These are phyloP conservation scores for Dalbergia oliveri DNA, from an alignment of 306 rosid species.

Conservation along the genomic window DNA sequence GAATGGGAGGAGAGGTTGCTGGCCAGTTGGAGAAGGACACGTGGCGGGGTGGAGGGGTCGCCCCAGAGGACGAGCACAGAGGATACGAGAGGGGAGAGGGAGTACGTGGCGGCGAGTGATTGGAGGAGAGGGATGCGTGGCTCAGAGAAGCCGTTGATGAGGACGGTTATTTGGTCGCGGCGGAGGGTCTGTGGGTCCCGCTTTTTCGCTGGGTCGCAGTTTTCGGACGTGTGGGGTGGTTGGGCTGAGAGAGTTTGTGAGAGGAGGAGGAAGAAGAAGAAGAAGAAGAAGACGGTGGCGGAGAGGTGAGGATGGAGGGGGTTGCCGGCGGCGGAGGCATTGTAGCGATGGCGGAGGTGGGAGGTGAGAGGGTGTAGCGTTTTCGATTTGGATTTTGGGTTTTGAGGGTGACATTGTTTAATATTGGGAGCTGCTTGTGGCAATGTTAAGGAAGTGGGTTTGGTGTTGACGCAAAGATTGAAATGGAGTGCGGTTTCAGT, in stretches of 20 bases:
- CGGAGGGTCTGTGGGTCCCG: slow-evolving; percentile 54
- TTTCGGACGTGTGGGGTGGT: slow-evolving; percentile 24
- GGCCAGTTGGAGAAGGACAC: slow-evolving; percentile 43
- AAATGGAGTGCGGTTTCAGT: not conserved
- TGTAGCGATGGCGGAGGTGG: not conserved
- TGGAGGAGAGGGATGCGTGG: slow-evolving; percentile 83
- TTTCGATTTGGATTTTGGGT: not conserved
- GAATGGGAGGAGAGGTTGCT: slow-evolving; percentile 53
- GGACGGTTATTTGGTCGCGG: slow-evolving; percentile 70
- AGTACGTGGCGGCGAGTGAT: slow-evolving; percentile 69
- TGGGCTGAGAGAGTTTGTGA: not conserved
- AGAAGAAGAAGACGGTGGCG: not conserved
- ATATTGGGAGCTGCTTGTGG: not conserved
- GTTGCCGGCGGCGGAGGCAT: not conserved
- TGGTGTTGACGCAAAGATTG: not conserved
- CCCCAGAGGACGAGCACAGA: slow-evolving; percentile 90
- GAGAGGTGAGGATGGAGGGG: not conserved
- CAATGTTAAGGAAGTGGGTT: not conserved
- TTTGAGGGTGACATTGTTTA: not conserved
- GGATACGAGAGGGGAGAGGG: slow-evolving; percentile 69
- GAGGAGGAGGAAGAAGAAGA: not conserved
- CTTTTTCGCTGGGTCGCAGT: slow-evolving; percentile 45
- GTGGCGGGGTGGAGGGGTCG: slow-evolving; percentile 70
- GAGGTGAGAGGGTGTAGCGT: not conserved
- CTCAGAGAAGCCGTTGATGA: slow-evolving; percentile 84